Conservation (phyloP, 78 protist genomes). For the Guillardia theta region DNA sequence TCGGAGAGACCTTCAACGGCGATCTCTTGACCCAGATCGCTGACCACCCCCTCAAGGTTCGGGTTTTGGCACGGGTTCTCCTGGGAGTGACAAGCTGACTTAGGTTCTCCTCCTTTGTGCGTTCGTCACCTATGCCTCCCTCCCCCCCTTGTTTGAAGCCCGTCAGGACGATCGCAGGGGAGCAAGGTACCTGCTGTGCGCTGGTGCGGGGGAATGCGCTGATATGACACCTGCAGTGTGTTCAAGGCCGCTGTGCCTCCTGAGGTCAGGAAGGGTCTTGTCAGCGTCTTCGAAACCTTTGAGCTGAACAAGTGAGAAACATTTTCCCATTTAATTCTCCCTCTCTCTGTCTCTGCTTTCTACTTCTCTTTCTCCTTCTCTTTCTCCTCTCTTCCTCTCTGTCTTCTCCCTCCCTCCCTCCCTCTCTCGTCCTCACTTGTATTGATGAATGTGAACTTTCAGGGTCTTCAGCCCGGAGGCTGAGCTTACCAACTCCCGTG, state of each 20-base stretch:
- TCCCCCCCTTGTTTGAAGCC: not conserved
- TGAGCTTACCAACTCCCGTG: slow-evolving; percentile 9
- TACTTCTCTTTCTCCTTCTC: not conserved
- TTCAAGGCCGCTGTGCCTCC: slow-evolving; percentile 1
- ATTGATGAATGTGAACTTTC: not conserved
- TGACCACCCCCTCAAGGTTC: not conserved
- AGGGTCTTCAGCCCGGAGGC: slow-evolving; percentile 26
- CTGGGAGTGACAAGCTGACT: not conserved
- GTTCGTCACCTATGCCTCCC: not conserved
- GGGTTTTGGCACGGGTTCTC: not conserved
- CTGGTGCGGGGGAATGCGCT: not conserved
- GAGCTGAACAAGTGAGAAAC: not conserved
- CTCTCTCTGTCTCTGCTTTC: not conserved
- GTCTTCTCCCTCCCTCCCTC: not conserved
- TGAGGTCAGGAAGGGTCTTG: not conserved
- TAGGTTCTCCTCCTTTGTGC: not conserved
- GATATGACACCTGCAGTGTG: not conserved
- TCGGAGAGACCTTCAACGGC: not conserved
- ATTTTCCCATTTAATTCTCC: not conserved
- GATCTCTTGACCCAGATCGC: not conserved
- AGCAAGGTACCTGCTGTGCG: not conserved
- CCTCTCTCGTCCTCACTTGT: not conserved
- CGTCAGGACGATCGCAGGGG: not conserved
- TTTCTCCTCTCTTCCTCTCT: not conserved
- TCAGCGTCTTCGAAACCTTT: not conserved